phyloP scores from a whole-genome alignment of 768 basidiomycete genomes.

The Tulasnella sp. region DNA sequence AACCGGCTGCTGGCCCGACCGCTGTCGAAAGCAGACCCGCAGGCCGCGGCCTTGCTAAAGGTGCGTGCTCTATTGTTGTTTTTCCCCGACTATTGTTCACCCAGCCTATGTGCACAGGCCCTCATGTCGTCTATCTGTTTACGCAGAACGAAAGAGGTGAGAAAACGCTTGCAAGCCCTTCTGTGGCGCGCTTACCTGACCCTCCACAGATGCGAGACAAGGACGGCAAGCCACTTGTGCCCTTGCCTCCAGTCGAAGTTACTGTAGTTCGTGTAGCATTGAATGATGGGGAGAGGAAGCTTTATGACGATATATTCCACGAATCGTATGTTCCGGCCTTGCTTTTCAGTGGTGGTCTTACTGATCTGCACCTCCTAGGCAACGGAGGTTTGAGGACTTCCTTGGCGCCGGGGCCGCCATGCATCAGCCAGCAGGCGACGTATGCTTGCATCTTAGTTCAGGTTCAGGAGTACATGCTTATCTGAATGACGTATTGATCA shows the following conservation, averaged over 20 bases:
- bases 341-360: background rate
- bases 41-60: slow-evolving; percentile 65
- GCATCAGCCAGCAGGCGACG: background rate
- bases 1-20: slow-evolving; percentile 75
- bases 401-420: slow-evolving; percentile 34
- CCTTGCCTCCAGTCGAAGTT: slow-evolving; percentile 77
- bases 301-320: slow-evolving; percentile 59
- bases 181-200: slow-evolving; percentile 33
- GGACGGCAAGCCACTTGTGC: slow-evolving; percentile 65
- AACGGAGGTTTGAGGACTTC: slow-evolving; percentile 56
- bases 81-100: background rate
- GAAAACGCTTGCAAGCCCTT: background rate
- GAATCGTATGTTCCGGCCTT: slow-evolving; percentile 11
- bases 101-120: slow-evolving; percentile 42
- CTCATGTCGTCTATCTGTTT: slow-evolving; percentile 76
- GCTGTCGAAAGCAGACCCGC: slow-evolving; percentile 60
- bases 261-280: slow-evolving; percentile 68
- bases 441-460: background rate
- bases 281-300: slow-evolving; percentile 52
- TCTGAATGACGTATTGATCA: slow-evolving; percentile 20
- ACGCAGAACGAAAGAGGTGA: slow-evolving; percentile 72
- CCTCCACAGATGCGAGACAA: slow-evolving; percentile 72
- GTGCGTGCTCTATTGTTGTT: slow-evolving; percentile 41
- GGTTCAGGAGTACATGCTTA: background rate
- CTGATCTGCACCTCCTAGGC: slow-evolving; percentile 23